Conservation (phyloP, 2,329 filamentous ascomycete species). For the Cladosporium sp. region DNA sequence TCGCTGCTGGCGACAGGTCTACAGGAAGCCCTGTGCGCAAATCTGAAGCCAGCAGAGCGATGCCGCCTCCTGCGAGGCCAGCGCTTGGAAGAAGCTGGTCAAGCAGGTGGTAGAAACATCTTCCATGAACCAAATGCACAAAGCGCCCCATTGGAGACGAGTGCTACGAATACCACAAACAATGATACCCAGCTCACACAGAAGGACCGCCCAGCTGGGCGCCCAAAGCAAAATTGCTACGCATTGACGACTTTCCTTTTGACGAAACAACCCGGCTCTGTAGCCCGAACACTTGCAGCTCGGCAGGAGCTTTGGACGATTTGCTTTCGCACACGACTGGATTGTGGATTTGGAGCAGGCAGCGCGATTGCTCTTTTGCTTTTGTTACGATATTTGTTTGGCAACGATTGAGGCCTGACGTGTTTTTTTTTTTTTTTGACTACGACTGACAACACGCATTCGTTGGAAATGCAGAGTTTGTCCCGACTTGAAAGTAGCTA, state of each 20-base stretch:
- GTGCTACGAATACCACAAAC: neutral
- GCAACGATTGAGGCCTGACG: neutral
- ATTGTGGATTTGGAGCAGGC: neutral
- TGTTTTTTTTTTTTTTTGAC: too few relatives aligned
- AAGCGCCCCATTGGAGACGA: neutral
- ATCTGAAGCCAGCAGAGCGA: constrained; percentile 21
- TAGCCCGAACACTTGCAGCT: constrained; percentile 2
- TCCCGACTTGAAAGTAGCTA: neutral
- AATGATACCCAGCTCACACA: neutral
- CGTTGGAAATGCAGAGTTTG: neutral
- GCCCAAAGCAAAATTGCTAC: constrained; percentile 4
- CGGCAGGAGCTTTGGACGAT: constrained; percentile 1
- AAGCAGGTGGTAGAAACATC: constrained; percentile 31
- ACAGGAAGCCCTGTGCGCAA: constrained; percentile 35
- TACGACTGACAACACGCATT: neutral
- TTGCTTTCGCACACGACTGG: neutral
- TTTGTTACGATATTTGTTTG: neutral
- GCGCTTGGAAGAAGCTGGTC: constrained; percentile 31
- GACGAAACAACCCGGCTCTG: constrained; percentile 2
- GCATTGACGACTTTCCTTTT: constrained; percentile 8
- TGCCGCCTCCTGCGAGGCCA: constrained; percentile 32
- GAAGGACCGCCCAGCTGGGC: neutral
- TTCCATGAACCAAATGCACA: neutral
- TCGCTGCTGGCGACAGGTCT: constrained; percentile 29
- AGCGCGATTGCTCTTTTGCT: neutral